phyloP scores from a whole-genome alignment of 2,329 filamentous ascomycete species.

The Biscogniauxia sp. region DNA sequence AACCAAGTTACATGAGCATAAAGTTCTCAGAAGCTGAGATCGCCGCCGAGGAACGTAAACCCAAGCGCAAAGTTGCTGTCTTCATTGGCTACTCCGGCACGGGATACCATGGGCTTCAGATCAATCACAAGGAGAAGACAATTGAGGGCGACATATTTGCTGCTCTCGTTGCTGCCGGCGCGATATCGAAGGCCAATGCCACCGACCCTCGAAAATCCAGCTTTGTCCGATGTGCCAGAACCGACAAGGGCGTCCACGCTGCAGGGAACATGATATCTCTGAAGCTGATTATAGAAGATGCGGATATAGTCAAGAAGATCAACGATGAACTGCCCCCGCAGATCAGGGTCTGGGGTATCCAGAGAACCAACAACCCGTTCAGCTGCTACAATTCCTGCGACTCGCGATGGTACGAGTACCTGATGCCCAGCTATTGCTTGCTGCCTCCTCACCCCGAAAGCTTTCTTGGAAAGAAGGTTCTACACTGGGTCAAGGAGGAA shows the following conservation, averaged over 20 bases:
- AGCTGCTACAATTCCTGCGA: slow-evolving; percentile 95
- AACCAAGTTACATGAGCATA: slow-evolving; percentile 54
- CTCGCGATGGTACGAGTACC: slow-evolving; percentile 94
- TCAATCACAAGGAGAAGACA: slow-evolving; percentile 78
- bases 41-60: slow-evolving; percentile 77
- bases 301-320: slow-evolving; percentile 84
- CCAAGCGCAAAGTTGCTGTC: slow-evolving; percentile 95
- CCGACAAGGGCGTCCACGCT: slow-evolving; percentile 96
- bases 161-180: slow-evolving; percentile 85
- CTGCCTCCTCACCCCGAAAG: slow-evolving; percentile 88
- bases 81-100: slow-evolving; percentile 94
- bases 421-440: slow-evolving; percentile 90
- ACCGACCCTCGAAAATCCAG: slow-evolving; percentile 96
- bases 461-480: slow-evolving; percentile 78
- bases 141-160: slow-evolving; percentile 95
- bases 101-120: slow-evolving; percentile 96
- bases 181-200: slow-evolving; percentile 95
- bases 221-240: slow-evolving; percentile 88
- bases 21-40: slow-evolving; percentile 75
- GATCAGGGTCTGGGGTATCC: slow-evolving; percentile 93
- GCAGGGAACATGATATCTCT: slow-evolving; percentile 93
- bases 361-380: slow-evolving; percentile 85
- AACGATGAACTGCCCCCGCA: slow-evolving; percentile 81
- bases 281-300: slow-evolving; percentile 93
- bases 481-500: slow-evolving; percentile 72